Conservation (phyloP, 495 filamentous ascomycete species). For the Apiosordaria backusii region DNA sequence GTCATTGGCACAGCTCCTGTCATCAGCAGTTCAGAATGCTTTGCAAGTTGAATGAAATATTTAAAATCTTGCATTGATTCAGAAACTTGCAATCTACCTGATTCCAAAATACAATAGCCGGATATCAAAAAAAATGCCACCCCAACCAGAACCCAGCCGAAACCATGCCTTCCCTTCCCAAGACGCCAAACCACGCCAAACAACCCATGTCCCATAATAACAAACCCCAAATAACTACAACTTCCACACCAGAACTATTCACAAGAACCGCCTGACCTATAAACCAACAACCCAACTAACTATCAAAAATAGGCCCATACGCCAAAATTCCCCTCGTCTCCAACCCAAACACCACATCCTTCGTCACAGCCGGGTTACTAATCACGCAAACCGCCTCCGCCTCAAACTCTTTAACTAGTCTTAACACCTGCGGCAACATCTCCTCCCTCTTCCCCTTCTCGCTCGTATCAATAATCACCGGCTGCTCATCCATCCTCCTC, state of each 20-base stretch:
- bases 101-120: too few relatives aligned
- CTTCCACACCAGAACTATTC: not conserved
- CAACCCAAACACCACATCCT: conserved; percentile 54
- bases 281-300: conserved; percentile 35
- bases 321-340: conserved; percentile 65
- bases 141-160: too few relatives aligned
- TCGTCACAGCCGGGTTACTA: conserved; percentile 64
- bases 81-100: too few relatives aligned
- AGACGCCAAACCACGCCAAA: not conserved
- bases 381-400: conserved; percentile 72
- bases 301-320: conserved; percentile 77
- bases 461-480: conserved; percentile 45
- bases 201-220: not conserved
- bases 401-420: conserved; percentile 51
- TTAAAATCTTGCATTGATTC: too few relatives aligned
- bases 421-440: conserved; percentile 51
- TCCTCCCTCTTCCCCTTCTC: conserved; percentile 34
- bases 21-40: too few relatives aligned
- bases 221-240: not conserved
- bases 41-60: not conserved
- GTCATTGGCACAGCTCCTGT: too few relatives aligned
- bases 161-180: not conserved
- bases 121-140: not conserved
- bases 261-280: not conserved
- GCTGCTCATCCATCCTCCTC: conserved; percentile 34